phyloP scores from a whole-genome alignment of 306 rosid genomes.

The Citrullus mucosospermus region DNA sequence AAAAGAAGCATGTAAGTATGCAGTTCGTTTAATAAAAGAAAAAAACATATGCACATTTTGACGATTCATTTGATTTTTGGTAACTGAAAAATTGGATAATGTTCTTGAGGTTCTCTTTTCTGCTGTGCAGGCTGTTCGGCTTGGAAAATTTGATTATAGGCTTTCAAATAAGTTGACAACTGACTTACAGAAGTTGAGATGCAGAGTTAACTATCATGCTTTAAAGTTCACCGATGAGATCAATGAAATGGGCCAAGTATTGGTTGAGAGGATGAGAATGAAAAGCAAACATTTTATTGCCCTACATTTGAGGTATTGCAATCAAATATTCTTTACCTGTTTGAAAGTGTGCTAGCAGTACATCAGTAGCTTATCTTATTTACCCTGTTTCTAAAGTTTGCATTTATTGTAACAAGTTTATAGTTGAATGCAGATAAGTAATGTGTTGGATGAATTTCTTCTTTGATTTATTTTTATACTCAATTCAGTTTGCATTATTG shows the following conservation, averaged over 20 bases:
- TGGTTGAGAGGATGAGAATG: conserved; percentile 61
- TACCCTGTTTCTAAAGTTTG: background rate
- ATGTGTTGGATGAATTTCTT: background rate
- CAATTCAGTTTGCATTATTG: too few species aligned
- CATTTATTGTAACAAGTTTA: background rate
- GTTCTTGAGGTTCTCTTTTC: background rate
- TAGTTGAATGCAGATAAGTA: background rate
- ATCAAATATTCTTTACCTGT: background rate
- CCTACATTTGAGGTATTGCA: conserved; percentile 72
- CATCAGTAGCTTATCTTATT: background rate
- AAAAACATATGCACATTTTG: background rate
- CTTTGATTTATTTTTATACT: background rate
- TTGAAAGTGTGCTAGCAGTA: background rate
- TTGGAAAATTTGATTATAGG: conserved; percentile 83
- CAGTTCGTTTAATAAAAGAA: background rate
- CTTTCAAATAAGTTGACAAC: conserved; percentile 61
- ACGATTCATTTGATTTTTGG: background rate
- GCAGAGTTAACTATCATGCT: conserved; percentile 83
- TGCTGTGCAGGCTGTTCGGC: conserved; percentile 55
- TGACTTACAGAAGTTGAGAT: conserved; percentile 67
- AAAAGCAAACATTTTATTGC: conserved; percentile 65
- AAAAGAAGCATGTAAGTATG: conserved; percentile 54
- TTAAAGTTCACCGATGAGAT: conserved; percentile 57
- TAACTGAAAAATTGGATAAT: conserved; percentile 1
- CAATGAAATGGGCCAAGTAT: conserved; percentile 44